phyloP scores from a whole-genome alignment of 768 basidiomycete genomes.

The Coprinellus micaceus region DNA sequence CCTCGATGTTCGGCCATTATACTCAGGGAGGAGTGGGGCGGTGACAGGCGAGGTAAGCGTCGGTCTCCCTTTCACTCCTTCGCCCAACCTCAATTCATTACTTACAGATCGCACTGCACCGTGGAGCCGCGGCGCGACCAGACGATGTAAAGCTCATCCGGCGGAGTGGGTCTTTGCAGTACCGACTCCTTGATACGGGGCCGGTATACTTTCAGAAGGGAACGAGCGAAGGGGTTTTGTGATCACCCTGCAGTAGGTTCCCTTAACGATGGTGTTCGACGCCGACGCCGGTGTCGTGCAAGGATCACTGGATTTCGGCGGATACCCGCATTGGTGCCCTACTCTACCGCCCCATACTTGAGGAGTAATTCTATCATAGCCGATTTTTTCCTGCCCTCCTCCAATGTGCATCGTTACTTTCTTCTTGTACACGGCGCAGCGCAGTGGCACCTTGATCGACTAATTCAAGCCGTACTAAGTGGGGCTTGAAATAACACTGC shows the following conservation, averaged over 20 bases:
- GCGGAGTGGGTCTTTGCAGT: constrained; percentile 61
- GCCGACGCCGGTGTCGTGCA: too few species aligned
- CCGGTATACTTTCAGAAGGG: constrained; percentile 72
- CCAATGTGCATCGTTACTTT: too few species aligned
- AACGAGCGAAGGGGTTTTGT: constrained; percentile 63
- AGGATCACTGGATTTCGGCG: too few species aligned
- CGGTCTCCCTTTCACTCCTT: background rate
- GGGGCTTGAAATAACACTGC: too few species aligned
- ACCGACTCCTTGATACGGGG: constrained; percentile 62
- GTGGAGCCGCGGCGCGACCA: constrained; percentile 37
- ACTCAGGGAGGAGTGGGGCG: constrained; percentile 72
- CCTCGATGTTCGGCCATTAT: constrained; percentile 65
- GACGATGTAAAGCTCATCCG: constrained; percentile 40
- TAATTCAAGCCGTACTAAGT: too few species aligned
- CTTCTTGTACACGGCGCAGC: too few species aligned
- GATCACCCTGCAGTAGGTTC: constrained; percentile 10
- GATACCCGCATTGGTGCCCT: too few species aligned
- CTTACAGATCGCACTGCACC: constrained; percentile 57
- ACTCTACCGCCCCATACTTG: too few species aligned
- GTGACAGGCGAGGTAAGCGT: constrained; percentile 70
- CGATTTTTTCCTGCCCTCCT: too few species aligned
- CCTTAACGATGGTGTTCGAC: too few species aligned
- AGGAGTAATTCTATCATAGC: too few species aligned
- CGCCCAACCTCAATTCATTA: background rate
- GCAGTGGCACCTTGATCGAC: too few species aligned